A percentile compares a stretch with the other conserved stretches of the same genome.
Conservation (phyloP, 176 grass and related monocot genomes). For the Oryza brachyantha region DNA sequence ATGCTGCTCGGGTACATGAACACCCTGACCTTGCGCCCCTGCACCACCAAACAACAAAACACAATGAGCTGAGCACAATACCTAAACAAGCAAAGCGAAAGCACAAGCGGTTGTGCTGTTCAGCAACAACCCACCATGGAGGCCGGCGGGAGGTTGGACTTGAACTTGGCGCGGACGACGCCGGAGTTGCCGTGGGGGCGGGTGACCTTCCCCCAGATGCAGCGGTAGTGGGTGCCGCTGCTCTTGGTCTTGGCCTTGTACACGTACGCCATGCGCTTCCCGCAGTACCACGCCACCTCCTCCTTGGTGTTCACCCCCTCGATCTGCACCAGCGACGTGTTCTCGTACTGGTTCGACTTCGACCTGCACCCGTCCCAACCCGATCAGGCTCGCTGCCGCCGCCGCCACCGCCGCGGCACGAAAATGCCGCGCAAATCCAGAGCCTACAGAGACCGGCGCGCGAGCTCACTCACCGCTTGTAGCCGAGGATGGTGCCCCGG, state of each 20-base stretch:
- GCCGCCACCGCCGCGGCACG: neutral
- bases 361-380: constrained; percentile 35
- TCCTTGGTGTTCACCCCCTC: constrained; percentile 84
- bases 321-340: constrained; percentile 74
- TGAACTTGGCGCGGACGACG: constrained; percentile 76
- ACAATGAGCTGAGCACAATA: neutral
- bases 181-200: constrained; percentile 73
- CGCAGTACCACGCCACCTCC: constrained; percentile 69
- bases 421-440: constrained; percentile 30
- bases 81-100: constrained; percentile 1
- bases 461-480: constrained; percentile 47
- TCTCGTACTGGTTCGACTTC: constrained; percentile 88
- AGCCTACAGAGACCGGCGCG: neutral
- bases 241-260: constrained; percentile 93
- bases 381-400: neutral
- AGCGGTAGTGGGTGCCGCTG: constrained; percentile 51
- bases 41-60: neutral
- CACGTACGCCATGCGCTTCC: constrained; percentile 76
- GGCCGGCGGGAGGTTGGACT: constrained; percentile 64
- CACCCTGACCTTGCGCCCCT: constrained; percentile 79
- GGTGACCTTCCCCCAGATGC: constrained; percentile 83
- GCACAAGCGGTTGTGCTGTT: neutral
- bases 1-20: constrained; percentile 92
- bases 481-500: constrained; percentile 77
- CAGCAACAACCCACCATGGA: constrained; percentile 51